A percentile compares a stretch with the other conserved stretches of the same genome.
These are phyloP conservation scores for Colletotrichum destructivum DNA, from an alignment of 2,329 filamentous ascomycete species.

Conservation along the genomic window DNA sequence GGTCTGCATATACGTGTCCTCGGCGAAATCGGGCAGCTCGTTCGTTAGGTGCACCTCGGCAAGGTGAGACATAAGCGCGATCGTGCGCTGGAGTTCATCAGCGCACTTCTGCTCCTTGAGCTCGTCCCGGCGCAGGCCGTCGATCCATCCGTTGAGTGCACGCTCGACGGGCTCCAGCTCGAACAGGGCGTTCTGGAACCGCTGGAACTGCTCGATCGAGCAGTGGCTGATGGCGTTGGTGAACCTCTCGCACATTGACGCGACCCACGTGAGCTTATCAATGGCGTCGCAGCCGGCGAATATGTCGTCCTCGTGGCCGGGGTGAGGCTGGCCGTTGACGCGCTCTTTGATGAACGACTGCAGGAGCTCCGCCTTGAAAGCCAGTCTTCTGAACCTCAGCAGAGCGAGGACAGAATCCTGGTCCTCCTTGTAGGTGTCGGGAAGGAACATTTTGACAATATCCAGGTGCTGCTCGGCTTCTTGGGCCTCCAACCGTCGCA, in stretches of 20 bases:
- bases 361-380: constrained; percentile 88
- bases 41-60: constrained; percentile 83
- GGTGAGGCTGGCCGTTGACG: constrained; percentile 75
- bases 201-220: constrained; percentile 82
- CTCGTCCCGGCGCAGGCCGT: constrained; percentile 86
- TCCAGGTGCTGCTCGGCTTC: constrained; percentile 90
- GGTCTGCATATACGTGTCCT: constrained; percentile 84
- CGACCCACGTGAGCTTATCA: constrained; percentile 89
- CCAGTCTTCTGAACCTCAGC: constrained; percentile 87
- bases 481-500: constrained; percentile 88
- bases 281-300: constrained; percentile 86
- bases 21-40: constrained; percentile 80
- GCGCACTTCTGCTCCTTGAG: constrained; percentile 88
- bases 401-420: constrained; percentile 90
- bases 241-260: constrained; percentile 87
- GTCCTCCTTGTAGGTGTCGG: constrained; percentile 85
- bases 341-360: constrained; percentile 85
- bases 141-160: constrained; percentile 89
- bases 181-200: constrained; percentile 84
- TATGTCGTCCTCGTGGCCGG: constrained; percentile 82
- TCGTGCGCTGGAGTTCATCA: constrained; percentile 84
- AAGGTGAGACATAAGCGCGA: constrained; percentile 89
- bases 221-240: constrained; percentile 85
- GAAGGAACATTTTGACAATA: constrained; percentile 91
- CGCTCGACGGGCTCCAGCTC: constrained; percentile 94